Evolutionary conservation across 495 filamentous ascomycete genomes (phyloP), one percentile per base, ranked within the genome.

Genomic region (Annulohypoxylon stygium): DNA sequence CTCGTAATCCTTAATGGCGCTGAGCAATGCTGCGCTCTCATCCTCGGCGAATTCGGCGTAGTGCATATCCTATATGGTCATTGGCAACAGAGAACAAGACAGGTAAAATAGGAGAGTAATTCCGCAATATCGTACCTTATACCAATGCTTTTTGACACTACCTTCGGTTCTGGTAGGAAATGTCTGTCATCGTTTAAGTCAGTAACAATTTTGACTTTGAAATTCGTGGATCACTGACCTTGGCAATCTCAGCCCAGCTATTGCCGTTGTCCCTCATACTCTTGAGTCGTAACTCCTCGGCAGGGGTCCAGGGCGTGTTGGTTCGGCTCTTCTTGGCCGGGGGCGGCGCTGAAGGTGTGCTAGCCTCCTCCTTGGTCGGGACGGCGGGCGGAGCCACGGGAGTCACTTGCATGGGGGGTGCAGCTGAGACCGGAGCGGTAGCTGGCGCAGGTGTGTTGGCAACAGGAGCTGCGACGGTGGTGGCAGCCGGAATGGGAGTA

Each of bases 131-230:
- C 83, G 60, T 86, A 95, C 94, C 88, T 99, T 99, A 80, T 99
- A 99, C 96, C 96, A 99, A 81, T 99, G 96, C 84, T 99, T 99
- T 87, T 99, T 99, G 10, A 99, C 96, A 76, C 94, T 97, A 16
- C 96, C 96, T 81, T 99, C 96, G 23, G 96, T 99, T 72, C 96
- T 87, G 16, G 88, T 89, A 14, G 96, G 96, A 81, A 99, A 99
- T 9, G 92, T 94, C 93, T 97, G 39, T 8, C 45, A 77, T 45
- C 5, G 26, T 43, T 75, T 62, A 60, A 57, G 73, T 83, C 61
- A 84, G 82, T 25, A 3, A 10, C 1, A 39, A 57, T 41, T 10
- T 10, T 20, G 8, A 54, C 20, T 3, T 10, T 14, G 1, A 48
- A 37, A 6, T 6, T 25, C 4, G 8, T 50, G 18, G 6, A 9